Evolutionary conservation across 2,329 filamentous ascomycete species (phyloP), one percentile per base, ranked within the genome.

Genomic region (Ceratocystis ficicola): DNA sequence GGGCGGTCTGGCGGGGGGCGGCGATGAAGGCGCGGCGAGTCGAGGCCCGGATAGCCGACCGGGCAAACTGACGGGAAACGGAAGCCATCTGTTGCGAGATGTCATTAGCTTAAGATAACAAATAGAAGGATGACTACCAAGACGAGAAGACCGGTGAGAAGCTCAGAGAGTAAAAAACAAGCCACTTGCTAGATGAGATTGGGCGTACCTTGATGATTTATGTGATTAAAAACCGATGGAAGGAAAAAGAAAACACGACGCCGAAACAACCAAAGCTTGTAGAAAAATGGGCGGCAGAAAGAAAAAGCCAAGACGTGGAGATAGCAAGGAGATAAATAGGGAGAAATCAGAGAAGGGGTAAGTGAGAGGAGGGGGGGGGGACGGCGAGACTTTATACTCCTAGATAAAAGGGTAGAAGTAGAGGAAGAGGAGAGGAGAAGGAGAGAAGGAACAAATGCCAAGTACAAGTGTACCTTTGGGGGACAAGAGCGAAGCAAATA

Each of bases 1-100:
- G 84, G 75, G 87, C 88, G 70, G 84, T 81, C 72, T 87, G 83
- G 71, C 87, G 83, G 65, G 82, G 80, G 59, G 81, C 79, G 70
- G 79, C 77, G 48, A 66, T 44, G 74, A 89, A 81, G 70, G 83
- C 79, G 72, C 79, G 82, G 72, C 82, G 84, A 57, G 83, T 77
- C 64, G 80, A 76, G 71, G 82, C 78, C 72, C 83, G 83, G 73
- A 86, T 77, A 67, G 86, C 79, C 70, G 81, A 78, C 73, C 82
- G 82, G 74, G 80, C 76, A 72, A 83, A 77, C 70, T 81, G 80
- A 71, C 81, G 81, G 70, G 80, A 78, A 69, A 79, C 75, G 70
- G 73, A 76, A 68, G 75, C 73, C 73, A 76, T 76, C 72, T 68
- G 17, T 20, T 10, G 8, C 0, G 41, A 50, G 12, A 41, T 20